These are phyloP conservation scores for Pythium folliculosum DNA, from an alignment of 352 stramenopile genomes.

Conservation along the genomic window DNA sequence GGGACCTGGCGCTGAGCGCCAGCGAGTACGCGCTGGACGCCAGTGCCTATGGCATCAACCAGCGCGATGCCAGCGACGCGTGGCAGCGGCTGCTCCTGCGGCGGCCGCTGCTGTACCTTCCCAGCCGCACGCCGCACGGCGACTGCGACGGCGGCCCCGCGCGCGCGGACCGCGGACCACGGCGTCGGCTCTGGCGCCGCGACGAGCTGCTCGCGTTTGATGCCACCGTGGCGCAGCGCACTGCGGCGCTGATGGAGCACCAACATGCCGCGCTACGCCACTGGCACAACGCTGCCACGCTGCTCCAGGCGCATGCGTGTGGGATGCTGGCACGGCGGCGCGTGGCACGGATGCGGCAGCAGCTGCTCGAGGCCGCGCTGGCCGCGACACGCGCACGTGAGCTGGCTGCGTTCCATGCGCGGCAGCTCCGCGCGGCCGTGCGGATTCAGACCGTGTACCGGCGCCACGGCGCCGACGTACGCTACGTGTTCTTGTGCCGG, in stretches of 20 bases:
- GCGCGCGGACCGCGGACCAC: constrained; percentile 18
- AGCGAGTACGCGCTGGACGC: constrained; percentile 34
- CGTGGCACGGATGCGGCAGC: constrained; percentile 34
- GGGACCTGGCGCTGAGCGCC: constrained; percentile 49
- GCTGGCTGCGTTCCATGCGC: constrained; percentile 25
- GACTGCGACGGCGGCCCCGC: constrained; percentile 37
- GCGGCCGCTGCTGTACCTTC: constrained; percentile 50
- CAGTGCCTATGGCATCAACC: neutral
- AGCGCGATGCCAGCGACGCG: constrained; percentile 25
- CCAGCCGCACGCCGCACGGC: constrained; percentile 36
- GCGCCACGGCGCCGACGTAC: constrained; percentile 25
- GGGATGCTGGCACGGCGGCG: constrained; percentile 39
- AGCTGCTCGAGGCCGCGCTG: constrained; percentile 31
- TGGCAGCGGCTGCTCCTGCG: constrained; percentile 42
- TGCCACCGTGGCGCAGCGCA: constrained; percentile 40
- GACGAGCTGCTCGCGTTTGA: constrained; percentile 47
- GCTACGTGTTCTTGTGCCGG: constrained; percentile 30
- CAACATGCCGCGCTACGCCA: constrained; percentile 42
- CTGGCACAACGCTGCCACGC: constrained; percentile 44
- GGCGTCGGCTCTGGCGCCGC: constrained; percentile 43
- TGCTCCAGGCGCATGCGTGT: constrained; percentile 41
- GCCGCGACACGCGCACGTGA: constrained; percentile 27
- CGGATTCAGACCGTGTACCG: constrained; percentile 44
- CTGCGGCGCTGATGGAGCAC: constrained; percentile 30
- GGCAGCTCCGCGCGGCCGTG: constrained; percentile 29